Percentiles rank a stretch among this genome's conserved stretches.
phyloP scores from a whole-genome alignment of 176 grass and related monocot genomes.

The Microstegium vimineum region DNA sequence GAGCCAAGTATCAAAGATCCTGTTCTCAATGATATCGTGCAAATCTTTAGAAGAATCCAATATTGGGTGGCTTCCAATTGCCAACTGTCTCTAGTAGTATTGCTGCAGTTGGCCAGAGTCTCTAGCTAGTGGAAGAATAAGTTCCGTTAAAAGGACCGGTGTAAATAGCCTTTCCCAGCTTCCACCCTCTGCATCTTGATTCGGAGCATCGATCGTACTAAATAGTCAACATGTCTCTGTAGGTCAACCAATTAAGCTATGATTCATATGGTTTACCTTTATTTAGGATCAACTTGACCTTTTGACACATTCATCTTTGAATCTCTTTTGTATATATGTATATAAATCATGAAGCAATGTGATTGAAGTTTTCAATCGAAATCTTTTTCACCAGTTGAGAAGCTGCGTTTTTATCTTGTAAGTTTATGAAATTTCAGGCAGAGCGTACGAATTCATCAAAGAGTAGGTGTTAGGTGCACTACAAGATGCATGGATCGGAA shows the following conservation, averaged over 20 bases:
- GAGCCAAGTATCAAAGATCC: slow-evolving; percentile 6
- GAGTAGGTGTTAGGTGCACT: not conserved
- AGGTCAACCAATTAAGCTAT: not conserved
- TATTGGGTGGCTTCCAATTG: not conserved
- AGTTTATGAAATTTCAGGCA: not conserved
- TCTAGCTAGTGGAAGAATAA: slow-evolving; percentile 12
- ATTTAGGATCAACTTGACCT: not conserved
- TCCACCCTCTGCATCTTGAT: not conserved
- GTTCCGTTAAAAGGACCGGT: slow-evolving; percentile 12
- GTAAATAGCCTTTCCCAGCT: not conserved
- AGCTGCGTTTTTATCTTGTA: not conserved
- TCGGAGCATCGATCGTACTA: not conserved
- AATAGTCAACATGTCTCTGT: not conserved
- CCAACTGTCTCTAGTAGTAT: not conserved
- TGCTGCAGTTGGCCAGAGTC: not conserved
- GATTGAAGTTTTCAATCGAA: not conserved
- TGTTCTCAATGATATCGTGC: not conserved
- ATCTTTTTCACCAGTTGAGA: not conserved
- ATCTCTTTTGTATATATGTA: not conserved
- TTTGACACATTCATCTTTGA: not conserved
- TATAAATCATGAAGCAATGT: not conserved
- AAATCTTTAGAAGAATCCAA: not conserved
- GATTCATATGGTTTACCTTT: not conserved
- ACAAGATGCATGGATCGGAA: not conserved
- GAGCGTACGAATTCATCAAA: not conserved